Percentiles rank a stretch among this genome's conserved stretches.
These are phyloP conservation scores for Phyllosticta capitalensis DNA, from an alignment of 2,329 filamentous ascomycete species.

Conservation along the genomic window DNA sequence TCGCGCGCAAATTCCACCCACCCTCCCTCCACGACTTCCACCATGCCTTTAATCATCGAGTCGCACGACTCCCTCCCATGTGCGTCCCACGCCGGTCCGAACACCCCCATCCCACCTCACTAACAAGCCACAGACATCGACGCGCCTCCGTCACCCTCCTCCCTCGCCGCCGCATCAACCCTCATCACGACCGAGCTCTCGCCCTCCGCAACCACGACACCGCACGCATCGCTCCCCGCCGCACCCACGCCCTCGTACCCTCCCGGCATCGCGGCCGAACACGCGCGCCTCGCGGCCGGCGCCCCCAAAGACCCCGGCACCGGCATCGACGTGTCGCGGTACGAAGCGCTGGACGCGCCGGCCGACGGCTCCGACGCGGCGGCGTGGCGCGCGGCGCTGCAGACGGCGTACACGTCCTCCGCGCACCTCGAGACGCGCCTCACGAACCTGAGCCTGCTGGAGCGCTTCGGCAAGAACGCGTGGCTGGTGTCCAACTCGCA, in stretches of 20 bases:
- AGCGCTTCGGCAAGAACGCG: conserved; percentile 75
- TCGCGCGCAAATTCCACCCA: background rate
- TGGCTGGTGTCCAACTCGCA: conserved; percentile 83
- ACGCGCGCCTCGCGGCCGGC: conserved; percentile 54
- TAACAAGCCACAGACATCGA: conserved; percentile 61
- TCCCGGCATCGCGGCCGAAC: conserved; percentile 56
- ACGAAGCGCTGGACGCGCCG: conserved; percentile 64
- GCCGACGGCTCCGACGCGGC: conserved; percentile 30
- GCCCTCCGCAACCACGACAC: conserved; percentile 27
- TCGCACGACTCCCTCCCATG: conserved; percentile 75
- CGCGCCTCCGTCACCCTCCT: conserved; percentile 51
- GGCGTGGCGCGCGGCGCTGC: conserved; percentile 43
- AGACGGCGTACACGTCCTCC: conserved; percentile 48
- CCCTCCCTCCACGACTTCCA: conserved; percentile 12
- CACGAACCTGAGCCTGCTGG: conserved; percentile 62
- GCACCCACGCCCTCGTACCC: conserved; percentile 49
- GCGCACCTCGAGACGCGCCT: conserved; percentile 48
- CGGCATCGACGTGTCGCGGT: conserved; percentile 67
- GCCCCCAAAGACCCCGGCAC: conserved; percentile 41
- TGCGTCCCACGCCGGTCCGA: conserved; percentile 30
- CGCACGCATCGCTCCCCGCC: conserved; percentile 52
- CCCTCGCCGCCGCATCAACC: conserved; percentile 56
- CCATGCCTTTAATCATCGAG: conserved; percentile 58
- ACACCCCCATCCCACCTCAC: conserved; percentile 7
- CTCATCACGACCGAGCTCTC: conserved; percentile 59